Conservation (phyloP, 495 filamentous ascomycete genomes). For the Penicillium lividum region DNA sequence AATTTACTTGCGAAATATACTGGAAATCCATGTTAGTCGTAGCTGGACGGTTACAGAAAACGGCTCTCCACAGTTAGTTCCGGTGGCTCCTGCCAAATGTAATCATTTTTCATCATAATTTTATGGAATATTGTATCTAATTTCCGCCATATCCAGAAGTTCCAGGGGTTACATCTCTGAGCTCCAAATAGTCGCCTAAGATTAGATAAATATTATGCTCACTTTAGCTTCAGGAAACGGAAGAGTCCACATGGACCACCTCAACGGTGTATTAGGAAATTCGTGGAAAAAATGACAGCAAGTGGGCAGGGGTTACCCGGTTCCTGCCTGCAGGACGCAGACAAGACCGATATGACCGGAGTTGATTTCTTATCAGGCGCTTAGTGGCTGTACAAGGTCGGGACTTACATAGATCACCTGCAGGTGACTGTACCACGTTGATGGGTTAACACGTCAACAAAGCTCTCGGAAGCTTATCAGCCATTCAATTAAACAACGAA, state of each 20-base stretch:
- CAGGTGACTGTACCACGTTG: constrained; percentile 4
- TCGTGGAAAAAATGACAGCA: background rate
- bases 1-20: background rate
- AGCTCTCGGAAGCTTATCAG: constrained; percentile 4
- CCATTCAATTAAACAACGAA: background rate
- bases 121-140: no score
- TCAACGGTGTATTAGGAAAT: background rate
- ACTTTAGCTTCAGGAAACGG: no score
- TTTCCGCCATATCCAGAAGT: no score
- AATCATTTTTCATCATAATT: background rate
- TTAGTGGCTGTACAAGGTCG: background rate
- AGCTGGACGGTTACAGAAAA: background rate
- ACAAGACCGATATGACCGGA: constrained; percentile 13
- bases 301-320: constrained; percentile 11
- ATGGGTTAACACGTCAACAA: constrained; percentile 4
- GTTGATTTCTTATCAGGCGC: background rate
- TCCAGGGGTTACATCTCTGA: no score
- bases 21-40: background rate
- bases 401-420: background rate
- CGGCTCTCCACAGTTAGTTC: background rate
- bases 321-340: constrained; percentile 19
- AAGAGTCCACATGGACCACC: no score
- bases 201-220: no score
- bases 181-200: no score
- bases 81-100: background rate